Evolutionary conservation across 352 stramenopile genomes (phyloP).

Genomic region (Pythium rhizo-oryzae): DNA sequence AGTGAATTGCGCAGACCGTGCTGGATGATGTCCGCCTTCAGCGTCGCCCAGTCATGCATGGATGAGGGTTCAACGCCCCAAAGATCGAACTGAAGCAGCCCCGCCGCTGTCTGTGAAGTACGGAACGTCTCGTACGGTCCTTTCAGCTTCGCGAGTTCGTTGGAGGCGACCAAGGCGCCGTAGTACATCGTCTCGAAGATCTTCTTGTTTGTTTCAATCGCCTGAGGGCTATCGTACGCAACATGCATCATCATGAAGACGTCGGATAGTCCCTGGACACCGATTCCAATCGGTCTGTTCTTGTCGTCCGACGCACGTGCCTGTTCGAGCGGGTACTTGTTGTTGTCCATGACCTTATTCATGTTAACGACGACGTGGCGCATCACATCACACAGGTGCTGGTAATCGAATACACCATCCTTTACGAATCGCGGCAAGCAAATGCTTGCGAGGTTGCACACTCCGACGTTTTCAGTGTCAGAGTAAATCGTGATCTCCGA

Average conservation of each 20-base stretch:
- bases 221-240: constrained; percentile 88
- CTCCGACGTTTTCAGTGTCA: constrained; percentile 90
- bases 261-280: constrained; percentile 94
- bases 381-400: constrained; percentile 83
- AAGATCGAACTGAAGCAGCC: constrained; percentile 93
- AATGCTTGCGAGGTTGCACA: constrained; percentile 97
- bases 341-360: constrained; percentile 95
- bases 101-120: constrained; percentile 88
- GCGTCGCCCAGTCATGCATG: constrained; percentile 89
- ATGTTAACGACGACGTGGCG: constrained; percentile 94
- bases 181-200: constrained; percentile 98
- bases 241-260: constrained; percentile 91
- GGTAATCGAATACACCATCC: constrained; percentile 85
- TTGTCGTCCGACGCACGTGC: constrained; percentile 85
- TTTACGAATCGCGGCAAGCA: constrained; percentile 90
- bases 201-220: constrained; percentile 88
- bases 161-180: constrained; percentile 86
- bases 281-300: constrained; percentile 95
- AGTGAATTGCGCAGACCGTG: constrained; percentile 95
- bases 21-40: constrained; percentile 82
- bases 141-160: constrained; percentile 82
- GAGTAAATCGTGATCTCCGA: constrained; percentile 97
- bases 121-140: constrained; percentile 93
- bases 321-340: constrained; percentile 92
- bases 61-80: constrained; percentile 88